phyloP scores from a whole-genome alignment of 2,329 filamentous ascomycete genomes.

The Fusarium humuli region DNA sequence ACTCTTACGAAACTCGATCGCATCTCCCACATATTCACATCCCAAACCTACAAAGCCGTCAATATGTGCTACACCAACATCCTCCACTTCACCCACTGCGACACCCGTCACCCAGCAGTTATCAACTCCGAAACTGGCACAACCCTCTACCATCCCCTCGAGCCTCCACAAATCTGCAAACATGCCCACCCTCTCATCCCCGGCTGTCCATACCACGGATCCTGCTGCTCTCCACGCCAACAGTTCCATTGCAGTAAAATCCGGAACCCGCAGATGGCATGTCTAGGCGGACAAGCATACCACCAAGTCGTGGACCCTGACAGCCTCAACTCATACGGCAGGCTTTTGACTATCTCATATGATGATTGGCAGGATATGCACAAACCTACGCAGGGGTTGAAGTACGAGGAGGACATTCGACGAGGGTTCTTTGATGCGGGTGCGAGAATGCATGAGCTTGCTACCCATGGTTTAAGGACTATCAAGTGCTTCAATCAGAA shows the following conservation, averaged over 20 bases:
- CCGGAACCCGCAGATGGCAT: neutral
- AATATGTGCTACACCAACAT: constrained; percentile 28
- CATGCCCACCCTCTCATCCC: neutral
- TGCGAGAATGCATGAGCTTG: constrained; percentile 1
- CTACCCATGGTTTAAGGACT: neutral
- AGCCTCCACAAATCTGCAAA: constrained; percentile 9
- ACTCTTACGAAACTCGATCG: neutral
- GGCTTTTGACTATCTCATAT: neutral
- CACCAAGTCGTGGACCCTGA: constrained; percentile 9
- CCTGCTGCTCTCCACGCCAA: constrained; percentile 3
- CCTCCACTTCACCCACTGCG: constrained; percentile 26
- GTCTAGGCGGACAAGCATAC: constrained; percentile 20
- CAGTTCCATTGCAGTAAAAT: neutral
- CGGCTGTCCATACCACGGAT: constrained; percentile 14
- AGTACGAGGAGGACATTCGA: constrained; percentile 20
- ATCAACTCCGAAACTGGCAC: constrained; percentile 5
- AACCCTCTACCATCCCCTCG: constrained; percentile 25
- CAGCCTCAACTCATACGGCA: neutral
- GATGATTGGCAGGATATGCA: neutral
- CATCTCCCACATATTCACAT: neutral
- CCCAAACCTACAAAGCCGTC: too few relatives aligned
- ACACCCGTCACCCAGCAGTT: constrained; percentile 26
- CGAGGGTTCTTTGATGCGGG: constrained; percentile 23
- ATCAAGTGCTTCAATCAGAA: neutral
- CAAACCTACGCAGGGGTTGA: neutral